Conservation (phyloP, 495 filamentous ascomycete species). For the Endocarpon pusillum region DNA sequence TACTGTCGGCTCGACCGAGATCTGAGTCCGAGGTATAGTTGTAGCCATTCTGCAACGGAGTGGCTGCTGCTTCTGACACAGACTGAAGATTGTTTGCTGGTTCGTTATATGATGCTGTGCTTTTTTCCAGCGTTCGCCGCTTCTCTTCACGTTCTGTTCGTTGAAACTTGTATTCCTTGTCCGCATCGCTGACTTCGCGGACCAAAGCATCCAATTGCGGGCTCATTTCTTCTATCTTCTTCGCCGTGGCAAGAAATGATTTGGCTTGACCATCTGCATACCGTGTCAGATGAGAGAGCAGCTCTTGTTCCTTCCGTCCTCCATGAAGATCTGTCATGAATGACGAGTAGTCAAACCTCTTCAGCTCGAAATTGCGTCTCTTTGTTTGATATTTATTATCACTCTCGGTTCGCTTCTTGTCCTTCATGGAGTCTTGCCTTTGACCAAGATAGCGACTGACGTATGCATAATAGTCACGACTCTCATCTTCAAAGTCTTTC, state of each 20-base stretch:
- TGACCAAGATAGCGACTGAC: slow-evolving; percentile 89
- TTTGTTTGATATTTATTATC: slow-evolving; percentile 94
- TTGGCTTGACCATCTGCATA: slow-evolving; percentile 84
- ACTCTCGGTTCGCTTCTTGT: slow-evolving; percentile 87
- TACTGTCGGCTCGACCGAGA: slow-evolving; percentile 54
- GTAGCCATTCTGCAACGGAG: slow-evolving; percentile 20
- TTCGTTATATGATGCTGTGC: slow-evolving; percentile 62
- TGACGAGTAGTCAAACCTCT: slow-evolving; percentile 94
- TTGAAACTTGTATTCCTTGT: slow-evolving; percentile 91
- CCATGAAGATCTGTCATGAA: slow-evolving; percentile 99
- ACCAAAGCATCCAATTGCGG: slow-evolving; percentile 89
- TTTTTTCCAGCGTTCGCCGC: slow-evolving; percentile 74
- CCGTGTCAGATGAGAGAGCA: slow-evolving; percentile 86
- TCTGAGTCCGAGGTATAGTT: slow-evolving; percentile 39
- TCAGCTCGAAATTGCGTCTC: slow-evolving; percentile 84
- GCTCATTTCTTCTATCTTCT: slow-evolving; percentile 73
- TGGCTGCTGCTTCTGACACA: slow-evolving; percentile 12
- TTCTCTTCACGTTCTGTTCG: slow-evolving; percentile 89
- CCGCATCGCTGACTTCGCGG: slow-evolving; percentile 72
- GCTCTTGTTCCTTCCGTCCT: slow-evolving; percentile 92
- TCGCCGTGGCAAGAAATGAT: slow-evolving; percentile 62
- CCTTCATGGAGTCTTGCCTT: slow-evolving; percentile 85
- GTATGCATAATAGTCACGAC: slow-evolving; percentile 91
- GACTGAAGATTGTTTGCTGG: slow-evolving; percentile 34
- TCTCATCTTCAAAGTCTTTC: slow-evolving; percentile 96